Conservation (phyloP, 164 flowering plant species). For the Chimonanthus salicifolius region DNA sequence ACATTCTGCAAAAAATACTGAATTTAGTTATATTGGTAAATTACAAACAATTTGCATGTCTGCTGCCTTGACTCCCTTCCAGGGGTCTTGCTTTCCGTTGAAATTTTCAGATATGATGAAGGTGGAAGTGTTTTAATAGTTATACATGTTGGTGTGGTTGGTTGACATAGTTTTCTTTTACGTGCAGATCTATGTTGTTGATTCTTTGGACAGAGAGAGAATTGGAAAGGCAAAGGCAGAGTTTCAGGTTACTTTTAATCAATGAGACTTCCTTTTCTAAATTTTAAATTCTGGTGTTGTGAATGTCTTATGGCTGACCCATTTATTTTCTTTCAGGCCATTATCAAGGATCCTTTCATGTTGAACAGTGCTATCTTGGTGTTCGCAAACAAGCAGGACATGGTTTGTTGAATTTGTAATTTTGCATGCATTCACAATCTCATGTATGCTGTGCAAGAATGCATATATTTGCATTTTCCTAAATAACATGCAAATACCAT, state of each 20-base stretch:
- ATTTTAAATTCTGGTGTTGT: neutral
- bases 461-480: neutral
- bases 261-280: neutral
- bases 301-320: neutral
- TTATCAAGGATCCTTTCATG: slow-evolving; percentile 95
- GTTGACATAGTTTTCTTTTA: slow-evolving; percentile 3
- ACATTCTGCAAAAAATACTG: neutral
- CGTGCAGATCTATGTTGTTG: slow-evolving; percentile 94
- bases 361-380: slow-evolving; percentile 87
- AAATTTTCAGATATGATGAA: neutral
- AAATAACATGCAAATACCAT: neutral
- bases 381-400: slow-evolving; percentile 96
- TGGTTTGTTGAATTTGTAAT: slow-evolving; percentile 52
- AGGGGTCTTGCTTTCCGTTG: neutral
- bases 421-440: neutral
- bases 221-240: slow-evolving; percentile 84
- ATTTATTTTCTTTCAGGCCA: slow-evolving; percentile 47
- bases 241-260: slow-evolving; percentile 60
- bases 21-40: neutral
- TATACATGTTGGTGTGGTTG: neutral
- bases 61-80: neutral
- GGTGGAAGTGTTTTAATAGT: neutral
- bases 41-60: neutral
- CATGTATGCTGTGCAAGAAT: neutral
- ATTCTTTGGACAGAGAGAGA: slow-evolving; percentile 96